These are phyloP conservation scores for Saccharomycopsis phalli DNA, from an alignment of 1,139 yeast species.

Conservation along the genomic window DNA sequence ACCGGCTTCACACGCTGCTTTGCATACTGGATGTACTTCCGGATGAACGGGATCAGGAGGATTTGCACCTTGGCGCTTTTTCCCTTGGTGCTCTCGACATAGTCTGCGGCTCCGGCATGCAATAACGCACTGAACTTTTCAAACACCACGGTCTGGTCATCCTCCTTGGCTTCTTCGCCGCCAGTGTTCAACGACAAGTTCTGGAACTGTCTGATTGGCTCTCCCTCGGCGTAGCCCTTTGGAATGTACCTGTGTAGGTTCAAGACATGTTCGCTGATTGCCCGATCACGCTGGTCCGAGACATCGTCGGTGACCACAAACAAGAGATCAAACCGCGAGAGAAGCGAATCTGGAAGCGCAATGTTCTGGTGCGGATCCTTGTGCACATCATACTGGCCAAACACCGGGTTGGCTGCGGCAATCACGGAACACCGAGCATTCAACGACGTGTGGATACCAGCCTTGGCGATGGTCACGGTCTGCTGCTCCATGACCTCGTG, in stretches of 20 bases:
- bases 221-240: constrained; percentile 87
- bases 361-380: constrained; percentile 96
- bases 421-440: constrained; percentile 96
- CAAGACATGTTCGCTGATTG: constrained; percentile 89
- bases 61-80: constrained; percentile 49
- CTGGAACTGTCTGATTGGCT: constrained; percentile 76
- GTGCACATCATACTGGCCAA: constrained; percentile 93
- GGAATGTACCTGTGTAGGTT: constrained; percentile 89
- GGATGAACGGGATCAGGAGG: constrained; percentile 74
- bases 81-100: constrained; percentile 28
- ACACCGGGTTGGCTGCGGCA: constrained; percentile 98
- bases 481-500: constrained; percentile 99
- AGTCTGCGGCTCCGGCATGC: constrained; percentile 64
- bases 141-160: constrained; percentile 49
- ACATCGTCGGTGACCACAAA: constrained; percentile 96
- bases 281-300: constrained; percentile 73
- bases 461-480: constrained; percentile 96
- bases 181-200: constrained; percentile 76
- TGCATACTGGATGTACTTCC: constrained; percentile 90
- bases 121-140: constrained; percentile 77
- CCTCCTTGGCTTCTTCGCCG: constrained; percentile 34
- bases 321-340: constrained; percentile 92
- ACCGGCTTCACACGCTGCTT: constrained; percentile 82
- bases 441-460: constrained; percentile 94
- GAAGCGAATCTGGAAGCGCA: constrained; percentile 90